These are phyloP conservation scores for Endocladia muricata DNA, from an alignment of 31 red algal species.

Conservation along the genomic window DNA sequence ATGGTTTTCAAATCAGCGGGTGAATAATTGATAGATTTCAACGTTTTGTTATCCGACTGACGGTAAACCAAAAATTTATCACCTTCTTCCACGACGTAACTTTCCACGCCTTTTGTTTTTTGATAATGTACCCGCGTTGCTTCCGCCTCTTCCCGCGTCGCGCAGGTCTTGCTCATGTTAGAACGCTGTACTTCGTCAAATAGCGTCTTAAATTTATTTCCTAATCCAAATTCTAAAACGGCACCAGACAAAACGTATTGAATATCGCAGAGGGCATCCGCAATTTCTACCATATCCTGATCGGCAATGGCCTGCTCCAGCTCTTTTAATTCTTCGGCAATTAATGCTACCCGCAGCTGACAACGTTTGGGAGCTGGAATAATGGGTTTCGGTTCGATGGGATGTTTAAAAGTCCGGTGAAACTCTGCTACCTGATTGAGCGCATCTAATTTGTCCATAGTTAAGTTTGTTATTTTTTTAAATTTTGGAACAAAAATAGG, in stretches of 20 bases:
- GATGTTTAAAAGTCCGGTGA: background rate
- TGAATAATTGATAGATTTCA: no score
- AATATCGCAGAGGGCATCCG: conserved; percentile 12
- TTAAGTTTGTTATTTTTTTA: no score
- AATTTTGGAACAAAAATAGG: no score
- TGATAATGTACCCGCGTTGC: no score
- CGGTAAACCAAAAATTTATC: no score
- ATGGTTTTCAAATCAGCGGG: no score
- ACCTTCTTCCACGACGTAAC: no score
- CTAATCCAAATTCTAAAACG: conserved; percentile 6
- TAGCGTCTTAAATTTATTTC: conserved; percentile 4
- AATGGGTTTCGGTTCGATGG: background rate
- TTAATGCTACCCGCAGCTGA: background rate
- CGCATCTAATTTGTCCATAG: no score
- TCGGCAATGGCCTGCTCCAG: background rate
- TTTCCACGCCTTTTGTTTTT: no score
- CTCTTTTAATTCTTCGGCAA: background rate
- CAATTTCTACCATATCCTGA: conserved; percentile 4
- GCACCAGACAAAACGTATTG: conserved; percentile 1
- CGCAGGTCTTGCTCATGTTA: no score
- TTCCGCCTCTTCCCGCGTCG: no score
- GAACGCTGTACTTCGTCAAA: conserved; percentile 17
- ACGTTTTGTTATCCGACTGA: no score
- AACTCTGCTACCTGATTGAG: conserved; percentile 11
- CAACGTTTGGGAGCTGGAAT: background rate